These are phyloP conservation scores for Apiospora marii DNA, from an alignment of 2,329 filamentous ascomycete genomes.

Conservation along the genomic window DNA sequence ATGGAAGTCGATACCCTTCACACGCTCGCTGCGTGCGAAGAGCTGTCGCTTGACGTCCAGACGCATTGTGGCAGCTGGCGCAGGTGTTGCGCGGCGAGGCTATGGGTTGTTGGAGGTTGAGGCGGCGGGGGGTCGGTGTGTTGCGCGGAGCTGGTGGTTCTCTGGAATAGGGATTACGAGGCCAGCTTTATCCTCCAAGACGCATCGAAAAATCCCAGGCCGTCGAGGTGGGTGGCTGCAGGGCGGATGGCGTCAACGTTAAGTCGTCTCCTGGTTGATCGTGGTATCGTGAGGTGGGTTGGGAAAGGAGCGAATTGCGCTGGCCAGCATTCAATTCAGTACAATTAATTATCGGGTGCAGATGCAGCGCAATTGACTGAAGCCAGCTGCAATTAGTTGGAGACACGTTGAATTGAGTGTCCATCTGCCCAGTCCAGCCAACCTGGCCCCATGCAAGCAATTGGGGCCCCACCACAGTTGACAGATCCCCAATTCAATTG, in stretches of 20 bases:
- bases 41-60: slow-evolving; percentile 72
- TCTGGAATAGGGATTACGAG: slow-evolving; percentile 15
- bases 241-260: background rate
- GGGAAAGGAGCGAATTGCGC: slow-evolving; percentile 8
- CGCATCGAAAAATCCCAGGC: slow-evolving; percentile 18
- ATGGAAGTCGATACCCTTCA: slow-evolving; percentile 96
- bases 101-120: slow-evolving; percentile 13
- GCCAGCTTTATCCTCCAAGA: slow-evolving; percentile 14
- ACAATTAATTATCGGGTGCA: slow-evolving; percentile 17
- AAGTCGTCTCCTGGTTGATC: background rate
- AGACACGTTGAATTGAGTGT: slow-evolving; percentile 17
- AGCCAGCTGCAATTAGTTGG: slow-evolving; percentile 21
- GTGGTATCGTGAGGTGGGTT: background rate
- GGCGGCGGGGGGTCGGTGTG: slow-evolving; percentile 5
- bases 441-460: background rate
- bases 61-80: slow-evolving; percentile 41
- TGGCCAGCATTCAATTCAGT: slow-evolving; percentile 22
- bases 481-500: background rate
- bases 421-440: background rate
- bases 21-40: slow-evolving; percentile 90
- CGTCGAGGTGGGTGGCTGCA: background rate
- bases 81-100: background rate
- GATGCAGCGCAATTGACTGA: slow-evolving; percentile 8
- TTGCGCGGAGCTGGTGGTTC: background rate
- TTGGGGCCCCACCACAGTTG: background rate